Conservation (phyloP, 495 filamentous ascomycete species). For the Delitschia confertaspora region DNA sequence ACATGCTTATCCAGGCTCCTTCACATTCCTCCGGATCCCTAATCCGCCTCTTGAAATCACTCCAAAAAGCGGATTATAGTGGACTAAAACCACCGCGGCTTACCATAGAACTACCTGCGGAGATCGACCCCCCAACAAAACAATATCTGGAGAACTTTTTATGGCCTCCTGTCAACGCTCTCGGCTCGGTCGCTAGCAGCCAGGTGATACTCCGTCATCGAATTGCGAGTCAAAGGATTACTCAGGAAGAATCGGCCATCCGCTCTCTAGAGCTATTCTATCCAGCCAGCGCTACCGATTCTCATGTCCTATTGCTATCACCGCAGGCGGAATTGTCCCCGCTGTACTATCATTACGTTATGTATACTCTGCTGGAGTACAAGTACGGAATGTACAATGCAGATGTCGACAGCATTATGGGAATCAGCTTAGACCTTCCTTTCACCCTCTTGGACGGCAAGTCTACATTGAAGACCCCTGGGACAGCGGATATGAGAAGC, state of each 20-base stretch:
- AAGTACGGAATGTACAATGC: constrained; percentile 50
- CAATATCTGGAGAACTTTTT: constrained; percentile 51
- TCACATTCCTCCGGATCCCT: constrained; percentile 59
- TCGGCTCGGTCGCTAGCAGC: constrained; percentile 14
- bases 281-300: constrained; percentile 49
- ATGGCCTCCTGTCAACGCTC: constrained; percentile 49
- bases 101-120: constrained; percentile 68
- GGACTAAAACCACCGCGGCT: constrained; percentile 55
- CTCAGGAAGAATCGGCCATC: constrained; percentile 55
- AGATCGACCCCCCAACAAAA: constrained; percentile 52
- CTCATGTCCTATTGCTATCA: constrained; percentile 70
- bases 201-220: constrained; percentile 63
- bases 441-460: constrained; percentile 48
- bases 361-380: constrained; percentile 64
- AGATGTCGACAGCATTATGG: constrained; percentile 46
- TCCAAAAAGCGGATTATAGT: constrained; percentile 65
- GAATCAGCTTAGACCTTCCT: constrained; percentile 69
- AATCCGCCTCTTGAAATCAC: constrained; percentile 61
- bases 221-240: constrained; percentile 46
- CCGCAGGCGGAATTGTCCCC: constrained; percentile 66
- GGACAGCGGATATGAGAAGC: constrained; percentile 23
- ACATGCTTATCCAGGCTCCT: constrained; percentile 69
- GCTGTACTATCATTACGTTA: constrained; percentile 72
- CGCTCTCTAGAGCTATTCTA: constrained; percentile 76
- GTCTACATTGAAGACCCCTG: constrained; percentile 45